These are phyloP conservation scores for Colletotrichum incanum DNA, from an alignment of 2,329 filamentous ascomycete genomes.

Conservation along the genomic window DNA sequence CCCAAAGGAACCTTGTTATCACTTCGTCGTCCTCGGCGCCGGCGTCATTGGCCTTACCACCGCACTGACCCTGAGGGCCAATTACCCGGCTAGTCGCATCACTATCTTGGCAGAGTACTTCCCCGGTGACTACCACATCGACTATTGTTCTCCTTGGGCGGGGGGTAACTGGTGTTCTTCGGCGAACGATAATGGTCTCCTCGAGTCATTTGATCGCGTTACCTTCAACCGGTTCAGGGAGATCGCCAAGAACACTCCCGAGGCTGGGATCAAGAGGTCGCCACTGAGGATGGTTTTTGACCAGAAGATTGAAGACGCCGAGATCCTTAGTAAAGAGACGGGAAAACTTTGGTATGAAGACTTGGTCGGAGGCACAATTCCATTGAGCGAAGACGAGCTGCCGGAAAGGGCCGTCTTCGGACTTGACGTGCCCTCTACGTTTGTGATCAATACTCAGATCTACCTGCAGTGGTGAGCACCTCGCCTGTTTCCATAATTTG, in stretches of 20 bases:
- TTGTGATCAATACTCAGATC: constrained; percentile 79
- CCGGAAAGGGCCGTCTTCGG: constrained; percentile 55
- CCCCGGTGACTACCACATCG: constrained; percentile 92
- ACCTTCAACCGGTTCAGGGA: constrained; percentile 43
- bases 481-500: background rate
- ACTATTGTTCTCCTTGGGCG: constrained; percentile 92
- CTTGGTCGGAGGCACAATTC: constrained; percentile 54
- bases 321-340: constrained; percentile 55
- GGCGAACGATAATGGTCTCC: constrained; percentile 65
- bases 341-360: constrained; percentile 59
- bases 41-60: constrained; percentile 81
- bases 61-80: constrained; percentile 74
- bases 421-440: constrained; percentile 52
- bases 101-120: constrained; percentile 89
- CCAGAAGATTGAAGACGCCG: constrained; percentile 37
- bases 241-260: constrained; percentile 37
- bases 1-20: background rate
- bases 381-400: constrained; percentile 49
- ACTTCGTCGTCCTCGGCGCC: constrained; percentile 74
- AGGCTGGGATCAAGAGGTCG: constrained; percentile 37
- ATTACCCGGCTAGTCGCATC: constrained; percentile 53
- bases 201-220: constrained; percentile 43
- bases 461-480: constrained; percentile 80
- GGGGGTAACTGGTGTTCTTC: constrained; percentile 81
- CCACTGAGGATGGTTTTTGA: constrained; percentile 46